These are phyloP conservation scores for Auricularia cornea DNA, from an alignment of 768 basidiomycete species.

Conservation along the genomic window DNA sequence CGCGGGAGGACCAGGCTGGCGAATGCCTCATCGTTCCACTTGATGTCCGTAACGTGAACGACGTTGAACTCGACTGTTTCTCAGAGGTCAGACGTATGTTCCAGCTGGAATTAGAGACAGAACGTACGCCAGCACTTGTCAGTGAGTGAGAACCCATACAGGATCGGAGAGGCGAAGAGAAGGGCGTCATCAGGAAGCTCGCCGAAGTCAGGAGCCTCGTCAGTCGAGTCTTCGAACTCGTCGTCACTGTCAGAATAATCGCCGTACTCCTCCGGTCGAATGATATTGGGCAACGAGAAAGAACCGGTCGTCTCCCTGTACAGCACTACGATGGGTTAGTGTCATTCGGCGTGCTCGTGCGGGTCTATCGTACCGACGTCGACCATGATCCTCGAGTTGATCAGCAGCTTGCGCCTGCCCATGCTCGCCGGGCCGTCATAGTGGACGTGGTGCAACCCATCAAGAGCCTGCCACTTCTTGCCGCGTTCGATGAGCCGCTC, in stretches of 20 bases:
- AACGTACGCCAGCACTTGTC: constrained; percentile 53
- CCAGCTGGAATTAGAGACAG: background rate
- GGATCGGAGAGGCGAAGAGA: constrained; percentile 45
- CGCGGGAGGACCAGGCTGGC: constrained; percentile 46
- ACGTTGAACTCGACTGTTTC: constrained; percentile 51
- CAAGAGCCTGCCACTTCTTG: constrained; percentile 44
- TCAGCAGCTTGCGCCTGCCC: background rate
- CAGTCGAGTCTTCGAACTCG: background rate
- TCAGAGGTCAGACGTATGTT: background rate
- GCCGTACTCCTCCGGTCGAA: too few relatives aligned
- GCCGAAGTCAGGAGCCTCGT: constrained; percentile 2
- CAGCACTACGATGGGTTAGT: too few relatives aligned
- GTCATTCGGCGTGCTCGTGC: too few relatives aligned
- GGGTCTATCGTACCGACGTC: constrained; percentile 39
- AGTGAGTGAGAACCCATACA: constrained; percentile 53
- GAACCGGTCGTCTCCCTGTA: too few relatives aligned
- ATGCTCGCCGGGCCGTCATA: constrained; percentile 29
- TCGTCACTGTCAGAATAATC: background rate
- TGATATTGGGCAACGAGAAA: too few relatives aligned
- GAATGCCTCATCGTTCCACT: constrained; percentile 54
- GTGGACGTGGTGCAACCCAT: constrained; percentile 39
- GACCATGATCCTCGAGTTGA: constrained; percentile 52
- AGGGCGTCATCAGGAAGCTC: constrained; percentile 45
- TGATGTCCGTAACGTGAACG: constrained; percentile 42
- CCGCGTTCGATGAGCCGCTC: constrained; percentile 39